Evolutionary conservation across 176 grass and related monocot species (phyloP).

Genomic region (Phyllostachys edulis): DNA sequence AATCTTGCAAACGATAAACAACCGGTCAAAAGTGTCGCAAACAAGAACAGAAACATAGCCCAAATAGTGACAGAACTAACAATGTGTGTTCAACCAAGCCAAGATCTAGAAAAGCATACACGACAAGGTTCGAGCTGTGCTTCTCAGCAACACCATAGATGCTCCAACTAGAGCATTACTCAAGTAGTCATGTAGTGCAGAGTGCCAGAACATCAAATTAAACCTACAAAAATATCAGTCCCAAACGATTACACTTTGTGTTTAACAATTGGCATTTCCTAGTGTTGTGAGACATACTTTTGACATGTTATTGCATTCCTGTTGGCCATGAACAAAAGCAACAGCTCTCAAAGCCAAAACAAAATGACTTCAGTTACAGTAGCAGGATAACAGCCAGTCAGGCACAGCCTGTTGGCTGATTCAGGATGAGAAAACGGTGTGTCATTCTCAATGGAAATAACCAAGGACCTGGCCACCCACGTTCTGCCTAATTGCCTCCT

Average conservation of each 20-base stretch:
- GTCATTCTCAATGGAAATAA: conserved; percentile 65
- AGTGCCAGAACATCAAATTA: neutral
- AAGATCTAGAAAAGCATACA: neutral
- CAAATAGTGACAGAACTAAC: neutral
- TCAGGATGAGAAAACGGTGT: neutral
- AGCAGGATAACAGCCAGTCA: conserved; percentile 7
- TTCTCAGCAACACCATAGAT: neutral
- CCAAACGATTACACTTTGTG: conserved; percentile 18
- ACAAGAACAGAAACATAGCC: neutral
- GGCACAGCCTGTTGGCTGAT: neutral
- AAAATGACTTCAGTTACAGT: conserved; percentile 12
- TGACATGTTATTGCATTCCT: conserved; percentile 32
- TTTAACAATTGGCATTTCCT: neutral
- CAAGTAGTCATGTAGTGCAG: neutral
- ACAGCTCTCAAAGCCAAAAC: conserved; percentile 1
- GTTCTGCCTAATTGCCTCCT: conserved; percentile 86
- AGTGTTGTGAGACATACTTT: neutral
- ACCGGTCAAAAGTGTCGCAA: neutral
- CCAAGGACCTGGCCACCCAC: conserved; percentile 92
- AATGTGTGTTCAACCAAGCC: neutral
- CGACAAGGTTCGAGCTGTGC: neutral
- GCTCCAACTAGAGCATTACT: neutral
- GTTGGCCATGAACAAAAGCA: neutral
- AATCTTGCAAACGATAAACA: neutral
- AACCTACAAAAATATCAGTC: neutral